Evolutionary conservation across 305 asterid genomes (phyloP), one percentile per base, ranked within the genome.

Genomic region (Fraxinus floribunda): DNA sequence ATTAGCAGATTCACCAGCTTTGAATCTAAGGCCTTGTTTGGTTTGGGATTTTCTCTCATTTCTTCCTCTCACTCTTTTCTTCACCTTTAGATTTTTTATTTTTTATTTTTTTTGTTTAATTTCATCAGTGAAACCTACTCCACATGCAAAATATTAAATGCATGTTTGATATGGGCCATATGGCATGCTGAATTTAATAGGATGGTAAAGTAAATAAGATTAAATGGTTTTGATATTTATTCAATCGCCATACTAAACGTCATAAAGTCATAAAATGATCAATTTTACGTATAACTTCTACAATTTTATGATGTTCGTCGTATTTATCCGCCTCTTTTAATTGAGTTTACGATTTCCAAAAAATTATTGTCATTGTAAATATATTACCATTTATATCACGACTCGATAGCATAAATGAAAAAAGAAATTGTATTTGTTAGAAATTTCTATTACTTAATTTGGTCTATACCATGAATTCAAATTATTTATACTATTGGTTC

Each of bases 1-100:
- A 68, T 68, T 10, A 66, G 36, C 74, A 68, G 38, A 3, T 68
- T 11, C 74, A 68, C 18, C n/a, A 26, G 74, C 36, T 64, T 24
- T 68, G 74, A 68, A 68, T 68, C 74, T 68, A 29, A 68, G 74
- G 38, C 74, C 74, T 68, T 13, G 74, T 24, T 68, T 68, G 74
- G 18, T 26, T 29, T 29, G 74, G 7, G 74, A 66, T 11, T 26
- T 29, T 26, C n/a, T 29, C 36, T 68, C 74, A 30, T 66, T 11
- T 26, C 36, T 24, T 22, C 8, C 36, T 26, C 35, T 3, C 29
- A 22, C 3, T 66, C 15, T 3, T 66, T 60, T 20, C 29, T 62
- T 62, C 3, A 18, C 11, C 26, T 18, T 5, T 55, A 3, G 7
- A 44, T 1, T 18, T 1, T 60, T 1, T 7, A 5, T 60, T 20